Conservation (phyloP, 106 monocot species). For the Dendrobium officinale region DNA sequence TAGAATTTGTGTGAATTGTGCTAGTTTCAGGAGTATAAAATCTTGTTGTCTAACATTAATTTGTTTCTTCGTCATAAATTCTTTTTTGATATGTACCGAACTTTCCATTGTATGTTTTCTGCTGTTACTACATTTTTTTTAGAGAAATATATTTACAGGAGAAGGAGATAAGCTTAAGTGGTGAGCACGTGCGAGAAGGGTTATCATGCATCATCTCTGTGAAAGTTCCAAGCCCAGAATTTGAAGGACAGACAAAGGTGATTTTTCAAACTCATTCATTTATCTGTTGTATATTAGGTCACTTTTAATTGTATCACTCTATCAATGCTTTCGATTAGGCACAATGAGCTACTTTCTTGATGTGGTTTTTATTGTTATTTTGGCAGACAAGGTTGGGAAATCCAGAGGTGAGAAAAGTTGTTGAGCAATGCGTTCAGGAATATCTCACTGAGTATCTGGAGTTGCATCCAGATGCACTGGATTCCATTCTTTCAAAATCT, state of each 20-base stretch:
- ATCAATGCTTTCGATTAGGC: background rate
- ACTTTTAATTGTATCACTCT: background rate
- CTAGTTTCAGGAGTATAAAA: too few relatives aligned
- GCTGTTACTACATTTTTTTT: background rate
- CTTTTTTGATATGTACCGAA: background rate
- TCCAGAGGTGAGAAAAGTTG: constrained; percentile 88
- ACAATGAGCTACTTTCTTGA: background rate
- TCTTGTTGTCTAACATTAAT: background rate
- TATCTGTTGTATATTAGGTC: background rate
- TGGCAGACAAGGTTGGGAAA: constrained; percentile 91
- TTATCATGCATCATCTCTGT: constrained; percentile 90
- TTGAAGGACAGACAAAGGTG: constrained; percentile 99
- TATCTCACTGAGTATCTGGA: constrained; percentile 87
- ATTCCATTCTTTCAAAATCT: constrained; percentile 83
- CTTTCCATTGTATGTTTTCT: background rate
- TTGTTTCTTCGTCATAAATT: background rate
- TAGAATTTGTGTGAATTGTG: too few relatives aligned
- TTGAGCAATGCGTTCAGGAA: constrained; percentile 93
- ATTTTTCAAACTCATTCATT: background rate
- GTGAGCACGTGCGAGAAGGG: constrained; percentile 96
- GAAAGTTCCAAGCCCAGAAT: constrained; percentile 91
- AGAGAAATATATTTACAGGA: constrained; percentile 43
- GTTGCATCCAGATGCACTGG: constrained; percentile 76
- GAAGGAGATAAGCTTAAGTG: constrained; percentile 90
- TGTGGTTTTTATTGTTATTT: background rate